A percentile compares a stretch with the other conserved stretches of the same genome.
phyloP scores from a whole-genome alignment of 2,329 filamentous ascomycete genomes.

The Chrysosporium queenslandicum region DNA sequence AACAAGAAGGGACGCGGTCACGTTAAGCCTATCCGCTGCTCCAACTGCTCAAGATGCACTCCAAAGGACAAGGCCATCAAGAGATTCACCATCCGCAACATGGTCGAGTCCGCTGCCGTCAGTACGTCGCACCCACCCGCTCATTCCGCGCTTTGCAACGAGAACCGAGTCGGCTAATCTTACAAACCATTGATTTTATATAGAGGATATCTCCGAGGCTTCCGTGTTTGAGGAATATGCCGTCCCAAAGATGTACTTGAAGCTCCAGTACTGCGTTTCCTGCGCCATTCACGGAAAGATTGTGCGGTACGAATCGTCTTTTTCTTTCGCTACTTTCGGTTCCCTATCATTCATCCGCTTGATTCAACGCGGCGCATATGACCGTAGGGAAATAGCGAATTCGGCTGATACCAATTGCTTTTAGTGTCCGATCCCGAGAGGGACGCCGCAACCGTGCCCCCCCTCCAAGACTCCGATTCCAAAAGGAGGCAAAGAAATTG shows the following conservation, averaged over 20 bases:
- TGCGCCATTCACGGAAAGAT: slow-evolving; percentile 99
- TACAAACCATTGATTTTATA: slow-evolving; percentile 9
- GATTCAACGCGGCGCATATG: not conserved
- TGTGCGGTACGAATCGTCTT: slow-evolving; percentile 68
- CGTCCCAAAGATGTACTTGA: slow-evolving; percentile 99
- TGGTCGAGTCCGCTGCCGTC: slow-evolving; percentile 99
- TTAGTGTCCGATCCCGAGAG: slow-evolving; percentile 89
- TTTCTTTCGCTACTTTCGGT: not conserved
- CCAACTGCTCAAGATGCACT: slow-evolving; percentile 79
- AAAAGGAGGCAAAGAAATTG: slow-evolving; percentile 99
- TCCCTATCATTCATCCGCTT: not conserved
- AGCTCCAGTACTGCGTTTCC: slow-evolving; percentile 99
- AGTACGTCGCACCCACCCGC: slow-evolving; percentile 57
- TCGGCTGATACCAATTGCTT: slow-evolving; percentile 14
- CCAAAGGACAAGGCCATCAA: slow-evolving; percentile 99
- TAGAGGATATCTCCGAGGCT: slow-evolving; percentile 99
- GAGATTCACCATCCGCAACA: slow-evolving; percentile 99
- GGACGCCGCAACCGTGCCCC: slow-evolving; percentile 98
- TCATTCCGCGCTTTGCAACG: slow-evolving; percentile 9
- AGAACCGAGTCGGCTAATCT: slow-evolving; percentile 4
- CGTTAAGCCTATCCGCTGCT: slow-evolving; percentile 97
- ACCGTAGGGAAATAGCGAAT: slow-evolving; percentile 1
- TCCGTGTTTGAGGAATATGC: slow-evolving; percentile 99
- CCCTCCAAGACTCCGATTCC: slow-evolving; percentile 95
- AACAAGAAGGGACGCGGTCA: slow-evolving; percentile 99